Percentiles rank a stretch among this genome's conserved stretches.
These are phyloP conservation scores for Penicillium sp. DNA, from an alignment of 2,329 filamentous ascomycete genomes.

Conservation along the genomic window DNA sequence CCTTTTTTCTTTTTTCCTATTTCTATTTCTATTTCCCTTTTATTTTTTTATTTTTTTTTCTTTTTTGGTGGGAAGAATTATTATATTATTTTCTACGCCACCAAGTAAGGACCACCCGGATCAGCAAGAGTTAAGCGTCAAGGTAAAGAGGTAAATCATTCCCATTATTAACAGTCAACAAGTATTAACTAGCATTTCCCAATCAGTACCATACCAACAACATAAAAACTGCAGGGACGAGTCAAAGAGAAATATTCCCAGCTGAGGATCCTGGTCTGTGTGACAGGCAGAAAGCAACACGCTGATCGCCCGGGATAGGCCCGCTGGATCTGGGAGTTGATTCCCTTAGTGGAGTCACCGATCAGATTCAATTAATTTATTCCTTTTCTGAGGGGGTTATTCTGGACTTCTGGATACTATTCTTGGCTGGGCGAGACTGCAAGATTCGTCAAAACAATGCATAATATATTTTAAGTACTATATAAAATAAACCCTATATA, in stretches of 20 bases:
- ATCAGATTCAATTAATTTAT: constrained; percentile 2
- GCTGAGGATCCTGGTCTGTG: constrained; percentile 21
- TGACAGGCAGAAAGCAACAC: constrained; percentile 14
- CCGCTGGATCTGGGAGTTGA: constrained; percentile 11
- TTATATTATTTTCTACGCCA: constrained; percentile 9
- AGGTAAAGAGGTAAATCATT: neutral
- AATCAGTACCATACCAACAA: neutral
- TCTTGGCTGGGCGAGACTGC: neutral
- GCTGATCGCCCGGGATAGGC: constrained; percentile 19
- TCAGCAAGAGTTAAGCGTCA: constrained; percentile 2
- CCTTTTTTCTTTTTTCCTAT: neutral
- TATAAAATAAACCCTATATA: neutral
- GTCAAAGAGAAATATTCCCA: neutral
- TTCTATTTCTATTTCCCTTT: neutral
- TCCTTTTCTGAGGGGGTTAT: neutral
- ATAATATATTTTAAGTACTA: neutral
- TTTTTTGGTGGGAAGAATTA: neutral
- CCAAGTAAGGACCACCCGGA: constrained; percentile 13
- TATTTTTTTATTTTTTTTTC: neutral
- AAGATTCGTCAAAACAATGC: neutral
- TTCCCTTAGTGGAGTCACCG: constrained; percentile 1
- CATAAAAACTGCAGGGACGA: neutral
- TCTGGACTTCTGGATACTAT: neutral
- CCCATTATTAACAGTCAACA: neutral
- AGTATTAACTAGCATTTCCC: neutral